Base-by-base conservation (phyloP, 2,329 filamentous ascomycete species). In the Penicillium sp. region DNA sequence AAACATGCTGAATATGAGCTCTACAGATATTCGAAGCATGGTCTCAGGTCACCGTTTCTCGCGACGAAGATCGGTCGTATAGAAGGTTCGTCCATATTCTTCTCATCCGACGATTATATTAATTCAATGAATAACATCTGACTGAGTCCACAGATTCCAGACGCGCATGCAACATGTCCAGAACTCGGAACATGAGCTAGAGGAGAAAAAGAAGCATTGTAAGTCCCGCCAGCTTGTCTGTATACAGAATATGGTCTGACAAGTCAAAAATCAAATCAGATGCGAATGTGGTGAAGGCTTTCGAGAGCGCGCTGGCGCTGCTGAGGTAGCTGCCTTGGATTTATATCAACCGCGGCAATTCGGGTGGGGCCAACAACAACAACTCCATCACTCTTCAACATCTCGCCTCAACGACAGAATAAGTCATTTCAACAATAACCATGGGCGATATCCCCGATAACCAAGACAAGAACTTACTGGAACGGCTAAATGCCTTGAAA, bases 151-250 rank as follows among this genome's bases (percentile, higher is more conserved):
- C 43, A 90, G 89, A 55, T 79, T 96, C 47, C 88, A 87, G 66
- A 97, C 92, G 2, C 85, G 91, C 60, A 85, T 88, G 69, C 80
- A 84, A 59, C 89, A 87, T 69, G 90, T 96, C 28, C 84, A 87
- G 60, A 78, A 90, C 45, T 84, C 87, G 0, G 92, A 96, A 69
- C 77, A 83, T 40, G 82, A 79, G 24, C 78, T 96, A 56, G 83
- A 85, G 54, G 81, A 87, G 63, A 94, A 88, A 68, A 88, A 91
- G 66, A 80, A 86, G 59, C 91, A 96, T 65, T 90, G 91, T 96
- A 76, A 76, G 88, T 75, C 28, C n/a, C 11, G 28, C 35, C 30
- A 33, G 26, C 18, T n/a, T 45, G 60, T 28, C 60, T 42, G 66
- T 60, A 42, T 18, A 12, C 9, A 18, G 20, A 42, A 21, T 20